phyloP scores from a whole-genome alignment of 1,284 basidiomycete species.

The Boletus mariae region DNA sequence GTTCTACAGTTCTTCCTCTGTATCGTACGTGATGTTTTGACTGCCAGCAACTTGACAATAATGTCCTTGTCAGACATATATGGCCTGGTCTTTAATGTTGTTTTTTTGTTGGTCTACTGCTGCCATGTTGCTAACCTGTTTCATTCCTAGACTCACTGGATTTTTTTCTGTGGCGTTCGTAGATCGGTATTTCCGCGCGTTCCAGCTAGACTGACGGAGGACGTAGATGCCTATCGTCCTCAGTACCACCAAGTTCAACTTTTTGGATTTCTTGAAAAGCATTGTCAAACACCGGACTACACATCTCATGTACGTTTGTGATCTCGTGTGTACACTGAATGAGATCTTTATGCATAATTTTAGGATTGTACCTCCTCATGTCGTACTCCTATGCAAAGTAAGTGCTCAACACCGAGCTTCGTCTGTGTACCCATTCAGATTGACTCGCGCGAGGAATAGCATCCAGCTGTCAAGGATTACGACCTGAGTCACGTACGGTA shows the following conservation, averaged over 20 bases:
- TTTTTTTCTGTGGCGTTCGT: slow-evolving; percentile 42
- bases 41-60: not conserved
- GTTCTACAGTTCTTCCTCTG: slow-evolving; percentile 29
- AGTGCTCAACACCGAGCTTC: slow-evolving; percentile 7
- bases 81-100: slow-evolving; percentile 44
- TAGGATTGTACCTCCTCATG: slow-evolving; percentile 54
- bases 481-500: slow-evolving; percentile 50
- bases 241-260: slow-evolving; percentile 47
- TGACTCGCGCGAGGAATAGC: slow-evolving; percentile 31
- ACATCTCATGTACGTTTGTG: slow-evolving; percentile 43
- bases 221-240: slow-evolving; percentile 47
- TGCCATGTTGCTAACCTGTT: not conserved
- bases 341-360: slow-evolving; percentile 14
- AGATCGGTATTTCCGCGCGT: not conserved
- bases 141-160: slow-evolving; percentile 35
- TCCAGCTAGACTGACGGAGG: slow-evolving; percentile 1
- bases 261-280: slow-evolving; percentile 49
- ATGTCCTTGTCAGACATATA: slow-evolving; percentile 43
- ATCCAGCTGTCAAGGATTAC: slow-evolving; percentile 52
- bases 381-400: slow-evolving; percentile 59
- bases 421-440: not conserved
- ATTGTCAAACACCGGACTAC: slow-evolving; percentile 52
- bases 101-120: not conserved
- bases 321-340: slow-evolving; percentile 1
- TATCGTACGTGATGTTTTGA: slow-evolving; percentile 33